Percentiles rank a stretch among this genome's conserved stretches.
Evolutionary conservation across 331 rosid genomes (phyloP).

Genomic region (Erythrophleum ivorense): DNA sequence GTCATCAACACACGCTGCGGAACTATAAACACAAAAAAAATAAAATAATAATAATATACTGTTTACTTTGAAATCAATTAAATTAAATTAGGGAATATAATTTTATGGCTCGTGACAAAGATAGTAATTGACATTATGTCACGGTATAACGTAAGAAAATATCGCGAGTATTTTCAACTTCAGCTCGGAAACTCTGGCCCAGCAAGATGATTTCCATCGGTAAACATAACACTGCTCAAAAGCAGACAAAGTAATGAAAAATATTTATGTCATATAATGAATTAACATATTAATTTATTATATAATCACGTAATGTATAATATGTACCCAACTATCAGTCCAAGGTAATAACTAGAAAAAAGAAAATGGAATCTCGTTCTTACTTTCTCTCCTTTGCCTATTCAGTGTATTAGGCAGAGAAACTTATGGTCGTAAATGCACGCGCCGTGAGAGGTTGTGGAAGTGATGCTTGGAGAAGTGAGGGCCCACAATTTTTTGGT

Average conservation of each 20-base stretch:
- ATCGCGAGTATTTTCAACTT: constrained; percentile 34
- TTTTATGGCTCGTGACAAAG: constrained; percentile 33
- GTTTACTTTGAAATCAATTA: neutral
- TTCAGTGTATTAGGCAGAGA: neutral
- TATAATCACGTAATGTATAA: neutral
- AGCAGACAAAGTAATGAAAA: neutral
- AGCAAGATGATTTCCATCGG: neutral
- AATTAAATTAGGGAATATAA: neutral
- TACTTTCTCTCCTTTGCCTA: neutral
- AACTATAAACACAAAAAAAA: neutral
- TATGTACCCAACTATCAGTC: neutral
- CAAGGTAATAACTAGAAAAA: neutral
- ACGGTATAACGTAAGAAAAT: constrained; percentile 31
- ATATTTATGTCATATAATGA: neutral
- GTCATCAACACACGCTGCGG: constrained; percentile 20
- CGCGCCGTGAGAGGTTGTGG: constrained; percentile 34
- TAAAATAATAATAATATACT: neutral
- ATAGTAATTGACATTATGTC: constrained; percentile 24
- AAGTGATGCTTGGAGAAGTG: neutral
- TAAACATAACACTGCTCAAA: neutral
- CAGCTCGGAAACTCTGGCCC: constrained; percentile 5
- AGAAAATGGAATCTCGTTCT: neutral
- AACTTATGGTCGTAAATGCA: neutral
- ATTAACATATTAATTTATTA: neutral
- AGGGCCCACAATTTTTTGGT: constrained; percentile 54